phyloP scores from a whole-genome alignment of 495 filamentous ascomycete species.

The Barbatosphaeria neglecta region DNA sequence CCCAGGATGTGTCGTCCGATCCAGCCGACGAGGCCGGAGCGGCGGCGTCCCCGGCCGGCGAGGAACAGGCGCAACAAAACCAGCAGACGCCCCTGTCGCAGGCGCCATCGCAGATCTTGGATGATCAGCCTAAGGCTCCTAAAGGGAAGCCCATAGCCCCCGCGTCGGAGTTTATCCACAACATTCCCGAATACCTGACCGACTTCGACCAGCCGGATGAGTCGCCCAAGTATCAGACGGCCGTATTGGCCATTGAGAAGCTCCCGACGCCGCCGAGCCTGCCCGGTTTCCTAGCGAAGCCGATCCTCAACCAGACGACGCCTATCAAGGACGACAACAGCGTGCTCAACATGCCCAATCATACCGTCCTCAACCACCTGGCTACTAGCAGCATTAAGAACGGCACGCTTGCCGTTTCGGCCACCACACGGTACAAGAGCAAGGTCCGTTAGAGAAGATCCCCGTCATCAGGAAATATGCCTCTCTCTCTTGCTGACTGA shows the following conservation, averaged over 20 bases:
- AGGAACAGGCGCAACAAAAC: conserved; percentile 15
- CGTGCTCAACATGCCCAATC: conserved; percentile 90
- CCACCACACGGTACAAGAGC: conserved; percentile 88
- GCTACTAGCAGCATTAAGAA: conserved; percentile 99
- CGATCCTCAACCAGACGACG: conserved; percentile 80
- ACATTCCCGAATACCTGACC: conserved; percentile 72
- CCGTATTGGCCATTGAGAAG: conserved; percentile 55
- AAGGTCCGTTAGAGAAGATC: conserved; percentile 53
- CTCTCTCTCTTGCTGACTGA: conserved; percentile 2
- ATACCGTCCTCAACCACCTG: conserved; percentile 91
- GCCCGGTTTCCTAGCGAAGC: conserved; percentile 86
- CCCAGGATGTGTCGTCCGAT: conserved; percentile 44
- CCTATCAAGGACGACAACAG: conserved; percentile 96
- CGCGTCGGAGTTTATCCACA: conserved; percentile 40
- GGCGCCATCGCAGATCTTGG: conserved; percentile 11
- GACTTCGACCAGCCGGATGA: conserved; percentile 82
- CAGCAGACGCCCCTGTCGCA: neutral
- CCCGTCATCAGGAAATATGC: neutral
- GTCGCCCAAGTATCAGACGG: conserved; percentile 53
- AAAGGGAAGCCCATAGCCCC: conserved; percentile 30
- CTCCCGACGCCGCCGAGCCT: conserved; percentile 74
- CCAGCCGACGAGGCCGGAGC: conserved; percentile 4
- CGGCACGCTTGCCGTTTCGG: conserved; percentile 88
- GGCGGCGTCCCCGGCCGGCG: neutral
- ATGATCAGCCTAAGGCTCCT: conserved; percentile 28